These are phyloP conservation scores for Drechslera avenae DNA, from an alignment of 2,329 filamentous ascomycete genomes.

Conservation along the genomic window DNA sequence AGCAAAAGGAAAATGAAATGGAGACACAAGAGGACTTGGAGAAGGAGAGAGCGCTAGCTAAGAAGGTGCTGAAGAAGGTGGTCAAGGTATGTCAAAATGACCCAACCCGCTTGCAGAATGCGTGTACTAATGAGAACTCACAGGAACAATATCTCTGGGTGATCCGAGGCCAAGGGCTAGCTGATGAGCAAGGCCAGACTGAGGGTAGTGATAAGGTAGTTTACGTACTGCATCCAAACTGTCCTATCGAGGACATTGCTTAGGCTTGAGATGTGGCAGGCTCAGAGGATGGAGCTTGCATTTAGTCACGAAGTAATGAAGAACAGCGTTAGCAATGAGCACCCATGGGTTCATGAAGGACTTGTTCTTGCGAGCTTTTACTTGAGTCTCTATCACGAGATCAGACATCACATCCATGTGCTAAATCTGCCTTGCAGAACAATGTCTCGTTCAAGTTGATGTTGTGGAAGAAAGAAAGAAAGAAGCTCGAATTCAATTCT, in stretches of 20 bases:
- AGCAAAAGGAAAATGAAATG: conserved; percentile 85
- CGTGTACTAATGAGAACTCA: conserved; percentile 21
- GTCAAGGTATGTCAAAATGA: conserved; percentile 72
- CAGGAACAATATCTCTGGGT: conserved; percentile 66
- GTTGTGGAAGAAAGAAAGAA: no score
- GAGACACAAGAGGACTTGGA: conserved; percentile 81
- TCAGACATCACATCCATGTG: neutral
- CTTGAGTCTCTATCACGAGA: no score
- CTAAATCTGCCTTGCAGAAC: no score
- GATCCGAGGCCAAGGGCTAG: conserved; percentile 82
- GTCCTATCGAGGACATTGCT: conserved; percentile 70
- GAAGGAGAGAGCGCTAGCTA: conserved; percentile 71
- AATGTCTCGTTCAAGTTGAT: no score
- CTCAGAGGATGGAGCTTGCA: no score
- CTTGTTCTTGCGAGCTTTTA: no score
- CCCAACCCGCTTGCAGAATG: neutral
- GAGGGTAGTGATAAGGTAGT: conserved; percentile 60
- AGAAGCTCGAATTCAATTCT: neutral
- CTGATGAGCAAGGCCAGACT: conserved; percentile 71
- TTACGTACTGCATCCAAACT: conserved; percentile 95
- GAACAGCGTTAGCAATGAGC: neutral
- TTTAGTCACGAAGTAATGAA: neutral
- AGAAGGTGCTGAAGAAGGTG: conserved; percentile 92
- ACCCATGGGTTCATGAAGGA: no score
- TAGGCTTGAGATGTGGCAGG: neutral